These are phyloP conservation scores for Colletotrichum melonis DNA, from an alignment of 2,329 filamentous ascomycete species.

Conservation along the genomic window DNA sequence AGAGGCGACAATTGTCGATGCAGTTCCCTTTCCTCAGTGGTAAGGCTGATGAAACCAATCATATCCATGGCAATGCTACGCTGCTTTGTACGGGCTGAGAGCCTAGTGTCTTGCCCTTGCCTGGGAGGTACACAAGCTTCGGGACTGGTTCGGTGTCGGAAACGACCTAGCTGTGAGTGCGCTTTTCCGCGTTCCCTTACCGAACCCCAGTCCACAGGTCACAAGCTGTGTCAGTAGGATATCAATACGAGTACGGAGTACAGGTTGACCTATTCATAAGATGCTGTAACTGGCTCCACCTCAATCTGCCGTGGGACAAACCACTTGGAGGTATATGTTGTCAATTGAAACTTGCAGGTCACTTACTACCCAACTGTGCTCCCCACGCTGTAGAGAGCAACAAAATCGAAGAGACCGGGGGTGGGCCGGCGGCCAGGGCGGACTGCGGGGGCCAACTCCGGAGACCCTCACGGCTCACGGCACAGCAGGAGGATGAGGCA, in stretches of 20 bases:
- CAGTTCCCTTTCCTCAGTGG: not conserved
- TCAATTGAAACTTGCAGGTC: not conserved
- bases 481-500: not conserved
- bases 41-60: conserved; percentile 31
- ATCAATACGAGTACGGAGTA: not conserved
- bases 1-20: not conserved
- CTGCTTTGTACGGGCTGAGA: not conserved
- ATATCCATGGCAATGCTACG: conserved; percentile 12
- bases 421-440: not conserved
- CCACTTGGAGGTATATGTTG: not conserved
- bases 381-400: conserved; percentile 4
- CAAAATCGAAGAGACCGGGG: not conserved
- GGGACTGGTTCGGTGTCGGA: too few relatives aligned
- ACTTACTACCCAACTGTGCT: not conserved
- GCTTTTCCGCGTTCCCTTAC: not conserved
- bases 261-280: not conserved
- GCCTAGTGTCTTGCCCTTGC: too few relatives aligned
- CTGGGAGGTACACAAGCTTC: too few relatives aligned
- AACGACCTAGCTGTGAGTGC: not conserved
- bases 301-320: conserved; percentile 27
- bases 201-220: not conserved
- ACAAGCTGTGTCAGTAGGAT: too few relatives aligned
- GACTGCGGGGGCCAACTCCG: not conserved
- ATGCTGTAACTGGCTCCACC: not conserved
- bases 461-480: not conserved